These are phyloP conservation scores for Camellia granthamiana DNA, from an alignment of 148 eudicot genomes.

Conservation along the genomic window DNA sequence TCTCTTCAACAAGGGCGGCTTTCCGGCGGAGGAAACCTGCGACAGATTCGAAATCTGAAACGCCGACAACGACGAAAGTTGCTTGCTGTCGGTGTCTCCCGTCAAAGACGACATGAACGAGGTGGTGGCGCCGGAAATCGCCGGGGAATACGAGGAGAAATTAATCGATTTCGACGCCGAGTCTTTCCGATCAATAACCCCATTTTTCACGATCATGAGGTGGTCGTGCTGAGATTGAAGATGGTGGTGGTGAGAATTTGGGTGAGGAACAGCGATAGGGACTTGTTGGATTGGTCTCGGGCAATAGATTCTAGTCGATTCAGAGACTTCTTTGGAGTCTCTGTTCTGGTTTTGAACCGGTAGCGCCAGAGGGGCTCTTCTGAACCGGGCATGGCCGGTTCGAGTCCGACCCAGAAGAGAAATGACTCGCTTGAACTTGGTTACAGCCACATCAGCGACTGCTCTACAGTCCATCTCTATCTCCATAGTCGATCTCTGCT, in stretches of 20 bases:
- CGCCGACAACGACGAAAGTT: slow-evolving; percentile 28
- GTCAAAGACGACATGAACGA: slow-evolving; percentile 71
- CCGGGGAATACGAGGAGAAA: slow-evolving; percentile 62
- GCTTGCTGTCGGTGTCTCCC: slow-evolving; percentile 42
- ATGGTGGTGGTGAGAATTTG: background rate
- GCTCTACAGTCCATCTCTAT: slow-evolving; percentile 44
- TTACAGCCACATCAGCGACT: slow-evolving; percentile 65
- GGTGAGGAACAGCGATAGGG: slow-evolving; percentile 24
- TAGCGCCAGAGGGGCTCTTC: slow-evolving; percentile 39
- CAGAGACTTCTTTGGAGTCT: background rate
- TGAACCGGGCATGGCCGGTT: slow-evolving; percentile 88
- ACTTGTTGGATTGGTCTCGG: slow-evolving; percentile 81
- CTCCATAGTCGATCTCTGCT: background rate
- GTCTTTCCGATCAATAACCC: slow-evolving; percentile 13
- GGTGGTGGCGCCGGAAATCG: slow-evolving; percentile 43
- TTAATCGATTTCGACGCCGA: slow-evolving; percentile 45
- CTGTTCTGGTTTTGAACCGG: background rate
- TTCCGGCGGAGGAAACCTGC: slow-evolving; percentile 48
- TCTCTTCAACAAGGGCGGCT: slow-evolving; percentile 64
- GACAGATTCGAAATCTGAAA: slow-evolving; percentile 51
- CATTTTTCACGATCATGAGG: slow-evolving; percentile 8
- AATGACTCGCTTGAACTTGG: slow-evolving; percentile 67
- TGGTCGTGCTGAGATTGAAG: slow-evolving; percentile 14
- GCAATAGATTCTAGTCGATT: slow-evolving; percentile 35
- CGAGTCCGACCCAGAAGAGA: slow-evolving; percentile 63